These are phyloP conservation scores for Omphalotus olearius DNA, from an alignment of 1,284 basidiomycete genomes.

Conservation along the genomic window DNA sequence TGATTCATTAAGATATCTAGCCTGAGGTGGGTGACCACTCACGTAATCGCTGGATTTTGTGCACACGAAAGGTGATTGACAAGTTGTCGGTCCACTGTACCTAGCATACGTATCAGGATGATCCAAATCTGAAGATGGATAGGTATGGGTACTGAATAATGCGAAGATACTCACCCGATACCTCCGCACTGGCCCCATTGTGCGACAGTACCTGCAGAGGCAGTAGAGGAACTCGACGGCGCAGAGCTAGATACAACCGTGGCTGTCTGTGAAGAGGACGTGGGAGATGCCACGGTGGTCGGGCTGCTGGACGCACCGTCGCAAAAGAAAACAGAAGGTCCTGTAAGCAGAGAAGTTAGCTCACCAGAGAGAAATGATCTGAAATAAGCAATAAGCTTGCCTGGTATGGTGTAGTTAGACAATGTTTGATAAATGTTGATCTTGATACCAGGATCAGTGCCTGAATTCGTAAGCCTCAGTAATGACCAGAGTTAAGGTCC, in stretches of 20 bases:
- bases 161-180: not conserved
- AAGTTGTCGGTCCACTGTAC: not conserved
- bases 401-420: conserved; percentile 36
- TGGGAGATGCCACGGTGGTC: not conserved
- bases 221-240: not conserved
- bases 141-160: too few species aligned
- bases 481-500: not conserved
- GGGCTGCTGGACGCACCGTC: not conserved
- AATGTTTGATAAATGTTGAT: conserved; percentile 34
- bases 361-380: not conserved
- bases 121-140: too few species aligned
- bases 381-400: conserved; percentile 20
- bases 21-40: not conserved
- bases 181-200: conserved; percentile 12
- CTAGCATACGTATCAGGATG: not conserved
- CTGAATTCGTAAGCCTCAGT: conserved; percentile 15
- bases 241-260: not conserved
- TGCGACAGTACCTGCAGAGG: not conserved
- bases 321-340: conserved; percentile 10
- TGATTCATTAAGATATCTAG: too few species aligned
- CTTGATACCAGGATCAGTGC: conserved; percentile 39
- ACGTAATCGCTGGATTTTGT: not conserved
- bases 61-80: not conserved
- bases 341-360: not conserved
- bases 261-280: not conserved